A percentile compares a stretch with the other conserved stretches of the same genome.
phyloP scores from a whole-genome alignment of 768 basidiomycete species.

The Cystoderma amianthinum region DNA sequence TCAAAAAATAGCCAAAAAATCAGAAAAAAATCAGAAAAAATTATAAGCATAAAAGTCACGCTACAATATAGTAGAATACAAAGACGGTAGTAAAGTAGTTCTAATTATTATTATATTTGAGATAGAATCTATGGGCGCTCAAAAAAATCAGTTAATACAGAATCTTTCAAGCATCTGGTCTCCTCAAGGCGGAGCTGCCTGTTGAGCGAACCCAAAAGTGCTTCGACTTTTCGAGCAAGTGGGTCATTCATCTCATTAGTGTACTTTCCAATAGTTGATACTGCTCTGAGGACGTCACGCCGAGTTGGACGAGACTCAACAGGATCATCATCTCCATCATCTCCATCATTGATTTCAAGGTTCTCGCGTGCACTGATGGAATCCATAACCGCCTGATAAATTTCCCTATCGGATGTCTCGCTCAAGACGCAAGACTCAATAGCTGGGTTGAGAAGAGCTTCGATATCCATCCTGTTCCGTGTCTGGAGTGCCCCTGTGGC shows the following conservation, averaged over 20 bases:
- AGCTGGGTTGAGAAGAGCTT: slow-evolving; percentile 19
- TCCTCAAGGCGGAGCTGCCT: slow-evolving; percentile 10
- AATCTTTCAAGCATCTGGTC: slow-evolving; percentile 9
- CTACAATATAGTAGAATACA: too few species aligned
- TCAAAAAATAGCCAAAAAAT: neutral
- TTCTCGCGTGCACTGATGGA: slow-evolving; percentile 13
- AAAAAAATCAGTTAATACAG: slow-evolving; percentile 11
- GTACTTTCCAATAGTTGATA: slow-evolving; percentile 11
- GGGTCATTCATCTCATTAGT: slow-evolving; percentile 11
- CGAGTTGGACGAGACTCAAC: slow-evolving; percentile 9
- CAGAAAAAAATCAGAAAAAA: neutral
- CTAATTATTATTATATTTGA: neutral
- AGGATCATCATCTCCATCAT: slow-evolving; percentile 6
- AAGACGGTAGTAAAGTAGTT: neutral
- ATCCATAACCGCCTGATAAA: slow-evolving; percentile 17
- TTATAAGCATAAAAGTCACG: neutral
- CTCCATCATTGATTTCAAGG: slow-evolving; percentile 7
- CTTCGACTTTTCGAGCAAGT: slow-evolving; percentile 14
- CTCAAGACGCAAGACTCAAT: slow-evolving; percentile 11
- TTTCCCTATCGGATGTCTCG: slow-evolving; percentile 14
- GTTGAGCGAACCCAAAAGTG: slow-evolving; percentile 12
- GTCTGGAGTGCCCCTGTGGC: neutral
- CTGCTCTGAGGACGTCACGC: slow-evolving; percentile 9
- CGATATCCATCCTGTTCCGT: slow-evolving; percentile 16
- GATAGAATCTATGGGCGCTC: slow-evolving; percentile 2